These are phyloP conservation scores for Plantago rigida DNA, from an alignment of 305 asterid species.

Conservation along the genomic window DNA sequence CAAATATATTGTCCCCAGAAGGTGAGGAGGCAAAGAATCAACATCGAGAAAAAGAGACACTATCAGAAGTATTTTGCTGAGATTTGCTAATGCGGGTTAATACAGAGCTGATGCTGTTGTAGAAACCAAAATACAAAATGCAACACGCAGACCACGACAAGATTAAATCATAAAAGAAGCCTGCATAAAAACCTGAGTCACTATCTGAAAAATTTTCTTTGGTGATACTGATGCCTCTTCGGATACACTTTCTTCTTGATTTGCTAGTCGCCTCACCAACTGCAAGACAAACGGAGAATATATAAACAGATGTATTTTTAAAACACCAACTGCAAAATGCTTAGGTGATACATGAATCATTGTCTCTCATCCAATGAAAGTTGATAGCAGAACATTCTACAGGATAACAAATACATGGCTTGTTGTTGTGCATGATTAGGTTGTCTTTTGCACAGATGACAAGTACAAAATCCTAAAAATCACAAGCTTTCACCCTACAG, in stretches of 20 bases:
- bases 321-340: neutral
- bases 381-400: too few species aligned
- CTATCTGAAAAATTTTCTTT: conserved; percentile 72
- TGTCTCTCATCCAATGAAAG: too few species aligned
- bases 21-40: neutral
- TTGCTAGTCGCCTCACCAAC: conserved; percentile 80
- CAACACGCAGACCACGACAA: conserved; percentile 9
- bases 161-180: conserved; percentile 10
- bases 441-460: neutral
- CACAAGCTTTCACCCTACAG: neutral
- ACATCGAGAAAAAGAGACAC: neutral
- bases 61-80: conserved; percentile 12
- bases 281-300: conserved; percentile 31
- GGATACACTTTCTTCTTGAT: conserved; percentile 54
- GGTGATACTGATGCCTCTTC: conserved; percentile 65
- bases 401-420: too few species aligned
- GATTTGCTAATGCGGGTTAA: conserved; percentile 14
- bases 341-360: neutral
- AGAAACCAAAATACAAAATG: conserved; percentile 21
- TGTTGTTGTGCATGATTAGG: too few species aligned
- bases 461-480: neutral
- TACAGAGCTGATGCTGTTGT: neutral
- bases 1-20: neutral
- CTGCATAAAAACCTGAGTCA: conserved; percentile 52
- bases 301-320: conserved; percentile 14